These are phyloP conservation scores for Furcasterigmium furcatum DNA, from an alignment of 2,329 filamentous ascomycete genomes.

Conservation along the genomic window DNA sequence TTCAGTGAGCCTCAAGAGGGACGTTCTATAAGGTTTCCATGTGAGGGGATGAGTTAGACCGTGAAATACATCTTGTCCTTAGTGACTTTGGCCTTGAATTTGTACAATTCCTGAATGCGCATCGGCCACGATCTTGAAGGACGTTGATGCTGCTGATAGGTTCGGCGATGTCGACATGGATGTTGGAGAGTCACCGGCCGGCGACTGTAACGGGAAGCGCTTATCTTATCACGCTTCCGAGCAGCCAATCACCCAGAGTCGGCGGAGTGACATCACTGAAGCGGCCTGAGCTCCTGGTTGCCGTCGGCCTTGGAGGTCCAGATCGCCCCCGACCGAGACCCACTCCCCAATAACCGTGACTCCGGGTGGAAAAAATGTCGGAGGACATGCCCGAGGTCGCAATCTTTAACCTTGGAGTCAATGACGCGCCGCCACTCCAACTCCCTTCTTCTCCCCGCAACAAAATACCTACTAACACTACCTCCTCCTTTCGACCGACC, in stretches of 20 bases:
- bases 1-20: background rate
- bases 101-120: background rate
- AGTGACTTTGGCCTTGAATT: background rate
- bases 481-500: background rate
- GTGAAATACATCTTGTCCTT: background rate
- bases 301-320: background rate
- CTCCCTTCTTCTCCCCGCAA: background rate
- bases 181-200: background rate
- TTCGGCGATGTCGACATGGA: no score
- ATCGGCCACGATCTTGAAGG: background rate
- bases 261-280: background rate
- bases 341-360: background rate
- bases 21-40: background rate
- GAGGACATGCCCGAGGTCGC: background rate
- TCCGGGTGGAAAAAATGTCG: background rate
- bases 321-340: background rate
- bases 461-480: background rate
- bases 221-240: no score
- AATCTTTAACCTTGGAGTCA: slow-evolving; percentile 1
- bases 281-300: no score
- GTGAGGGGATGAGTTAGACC: background rate
- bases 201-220: no score
- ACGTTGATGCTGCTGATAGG: no score
- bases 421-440: slow-evolving; percentile 4
- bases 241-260: background rate